phyloP scores from a whole-genome alignment of 2,329 filamentous ascomycete species.

The Aureobasidium subglaciale region DNA sequence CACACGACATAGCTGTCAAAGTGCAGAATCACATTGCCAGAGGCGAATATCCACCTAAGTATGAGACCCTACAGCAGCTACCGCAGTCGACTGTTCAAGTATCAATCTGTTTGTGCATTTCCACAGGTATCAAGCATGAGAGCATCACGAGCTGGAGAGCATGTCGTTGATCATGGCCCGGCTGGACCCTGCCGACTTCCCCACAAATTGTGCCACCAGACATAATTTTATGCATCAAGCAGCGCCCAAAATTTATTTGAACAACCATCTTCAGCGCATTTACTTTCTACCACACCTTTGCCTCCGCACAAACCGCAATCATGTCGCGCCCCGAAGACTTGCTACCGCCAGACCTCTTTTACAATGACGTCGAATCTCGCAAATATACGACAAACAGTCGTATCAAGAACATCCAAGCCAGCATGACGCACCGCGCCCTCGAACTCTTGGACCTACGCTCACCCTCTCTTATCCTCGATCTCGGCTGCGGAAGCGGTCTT shows the following conservation, averaged over 20 bases:
- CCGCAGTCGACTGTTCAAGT: not conserved
- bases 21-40: no score
- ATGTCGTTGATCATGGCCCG: not conserved
- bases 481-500: conserved; percentile 93
- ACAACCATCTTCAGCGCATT: not conserved
- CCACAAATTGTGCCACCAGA: not conserved
- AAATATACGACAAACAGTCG: conserved; percentile 97
- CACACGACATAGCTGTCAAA: no score
- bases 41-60: no score
- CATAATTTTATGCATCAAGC: not conserved
- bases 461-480: conserved; percentile 84
- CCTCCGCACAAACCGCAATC: conserved; percentile 36
- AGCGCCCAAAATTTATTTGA: conserved; percentile 3
- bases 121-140: not conserved
- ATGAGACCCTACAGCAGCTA: no score
- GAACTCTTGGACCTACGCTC: conserved; percentile 74
- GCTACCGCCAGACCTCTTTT: conserved; percentile 92
- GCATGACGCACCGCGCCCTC: conserved; percentile 90
- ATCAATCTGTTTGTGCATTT: not conserved
- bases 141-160: not conserved
- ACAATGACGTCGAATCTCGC: conserved; percentile 88
- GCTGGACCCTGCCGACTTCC: not conserved
- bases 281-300: not conserved
- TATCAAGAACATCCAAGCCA: conserved; percentile 89
- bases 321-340: conserved; percentile 98